Conservation (phyloP, 2,329 filamentous ascomycete genomes). For the Arthrobotrys sphaeroides region DNA sequence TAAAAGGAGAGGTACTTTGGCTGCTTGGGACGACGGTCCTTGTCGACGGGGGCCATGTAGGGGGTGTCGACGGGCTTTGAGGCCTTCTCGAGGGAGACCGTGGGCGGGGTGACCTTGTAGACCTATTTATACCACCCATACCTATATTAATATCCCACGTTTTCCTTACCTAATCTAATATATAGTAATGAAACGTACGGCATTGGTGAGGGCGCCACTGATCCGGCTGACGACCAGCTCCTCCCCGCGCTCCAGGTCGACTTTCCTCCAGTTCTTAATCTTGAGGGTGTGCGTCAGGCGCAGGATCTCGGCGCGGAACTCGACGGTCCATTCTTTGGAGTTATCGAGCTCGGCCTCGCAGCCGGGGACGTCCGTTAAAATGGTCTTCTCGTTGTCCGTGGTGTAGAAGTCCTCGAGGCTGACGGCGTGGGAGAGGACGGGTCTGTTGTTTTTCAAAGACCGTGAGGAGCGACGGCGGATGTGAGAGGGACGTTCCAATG, state of each 20-base stretch:
- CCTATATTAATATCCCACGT: not conserved
- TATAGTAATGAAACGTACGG: slow-evolving; percentile 66
- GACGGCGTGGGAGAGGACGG: slow-evolving; percentile 10
- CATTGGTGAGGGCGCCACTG: slow-evolving; percentile 93
- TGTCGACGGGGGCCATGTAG: slow-evolving; percentile 38
- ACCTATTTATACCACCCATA: slow-evolving; percentile 20
- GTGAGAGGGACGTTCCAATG: slow-evolving; percentile 36
- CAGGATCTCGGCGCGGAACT: slow-evolving; percentile 91
- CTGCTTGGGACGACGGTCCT: slow-evolving; percentile 7
- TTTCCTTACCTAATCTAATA: not conserved
- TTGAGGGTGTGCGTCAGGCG: slow-evolving; percentile 86
- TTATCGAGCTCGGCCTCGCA: slow-evolving; percentile 45
- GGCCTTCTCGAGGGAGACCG: slow-evolving; percentile 26
- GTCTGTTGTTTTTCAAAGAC: slow-evolving; percentile 28
- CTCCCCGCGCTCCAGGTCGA: slow-evolving; percentile 76
- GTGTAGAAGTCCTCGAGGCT: slow-evolving; percentile 49
- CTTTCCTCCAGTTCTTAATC: slow-evolving; percentile 88
- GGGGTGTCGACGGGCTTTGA: slow-evolving; percentile 39
- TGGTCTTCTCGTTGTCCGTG: slow-evolving; percentile 46
- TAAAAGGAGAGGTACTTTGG: slow-evolving; percentile 28
- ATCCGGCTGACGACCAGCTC: slow-evolving; percentile 76
- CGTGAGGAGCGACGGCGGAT: slow-evolving; percentile 39
- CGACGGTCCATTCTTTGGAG: slow-evolving; percentile 36
- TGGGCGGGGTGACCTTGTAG: slow-evolving; percentile 45
- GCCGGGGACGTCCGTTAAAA: slow-evolving; percentile 31